phyloP scores from a whole-genome alignment of 306 rosid genomes.

The Prunus dulcis region DNA sequence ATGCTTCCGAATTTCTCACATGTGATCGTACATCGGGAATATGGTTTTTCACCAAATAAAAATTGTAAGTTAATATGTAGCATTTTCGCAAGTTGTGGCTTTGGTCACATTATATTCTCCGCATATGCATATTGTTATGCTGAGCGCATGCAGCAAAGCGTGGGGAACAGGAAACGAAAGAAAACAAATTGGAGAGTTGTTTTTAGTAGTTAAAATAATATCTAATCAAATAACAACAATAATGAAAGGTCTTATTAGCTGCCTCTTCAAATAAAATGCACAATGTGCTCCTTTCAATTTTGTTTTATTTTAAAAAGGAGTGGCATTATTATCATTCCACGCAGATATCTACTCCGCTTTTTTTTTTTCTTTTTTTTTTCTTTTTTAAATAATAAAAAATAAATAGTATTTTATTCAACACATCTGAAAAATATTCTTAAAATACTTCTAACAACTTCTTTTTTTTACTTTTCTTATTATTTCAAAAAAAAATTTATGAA shows the following conservation, averaged over 20 bases:
- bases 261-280: not conserved
- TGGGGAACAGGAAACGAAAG: not conserved
- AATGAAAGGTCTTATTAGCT: not conserved
- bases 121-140: not conserved
- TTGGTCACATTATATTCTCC: not conserved
- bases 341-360: too few relatives aligned
- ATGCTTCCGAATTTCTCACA: not conserved
- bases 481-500: too few relatives aligned
- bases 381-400: too few relatives aligned
- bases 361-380: accelerated
- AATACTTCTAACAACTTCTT: too few relatives aligned
- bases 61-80: too few relatives aligned
- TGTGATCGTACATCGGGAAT: not conserved
- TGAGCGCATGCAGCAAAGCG: not conserved
- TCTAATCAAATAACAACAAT: not conserved
- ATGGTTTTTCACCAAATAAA: not conserved
- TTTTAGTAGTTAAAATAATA: not conserved
- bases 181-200: not conserved
- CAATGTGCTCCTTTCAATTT: too few relatives aligned
- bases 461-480: too few relatives aligned
- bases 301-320: too few relatives aligned
- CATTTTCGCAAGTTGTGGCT: not conserved
- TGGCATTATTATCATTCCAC: too few relatives aligned
- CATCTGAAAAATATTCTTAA: too few relatives aligned
- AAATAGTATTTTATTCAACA: too few relatives aligned